Evolutionary conservation across 345 rosid genomes (phyloP), one percentile per base, ranked within the genome.

Genomic region (Syzygium jambos): DNA sequence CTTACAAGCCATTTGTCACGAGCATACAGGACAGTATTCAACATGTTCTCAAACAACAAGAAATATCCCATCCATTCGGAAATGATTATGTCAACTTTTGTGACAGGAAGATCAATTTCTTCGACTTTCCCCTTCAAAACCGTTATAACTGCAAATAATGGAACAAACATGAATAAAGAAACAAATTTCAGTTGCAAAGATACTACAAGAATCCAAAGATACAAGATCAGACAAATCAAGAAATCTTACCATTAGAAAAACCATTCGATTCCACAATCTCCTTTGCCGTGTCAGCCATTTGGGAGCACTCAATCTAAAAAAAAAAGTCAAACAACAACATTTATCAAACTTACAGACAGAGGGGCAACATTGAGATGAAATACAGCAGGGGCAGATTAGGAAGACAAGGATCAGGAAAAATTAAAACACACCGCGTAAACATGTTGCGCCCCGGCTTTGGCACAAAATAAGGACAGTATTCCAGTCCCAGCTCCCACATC

Each of bases 11-110:
- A 98, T 91, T 98, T 98, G 90, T 98, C 93, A 38, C 99, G 98
- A 9, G 99, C 98, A 88, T 96, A 98, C 80, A 98, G 89, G 89
- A 96, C 98, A 14, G 98, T 94, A 85, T 96, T 91, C 88, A 98
- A 89, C 99, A 98, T 98, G 86, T 98, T 98, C 93, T 98, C 99
- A 85, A 93, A 98, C 93, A 98, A 89, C 88, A 98, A 89, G 91
- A 98, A 98, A 91, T 98, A 98, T 34, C 99, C 99, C 99, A 96
- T 98, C 99, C 99, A 96, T 95, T 98, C 99, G 55, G 99, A 98
- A 87, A 98, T 94, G 86, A 98, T 98, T 86, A 98, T 94, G 91
- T 98, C 99, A 78, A 98, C 99, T 93, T 96, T 96, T 49, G 91
- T 88, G 16, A 92, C 94, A 3, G 99, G 99, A 53, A 98, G 96